Conservation (phyloP, 2,329 filamentous ascomycete species). For the Hymenoscyphus fraxineus region DNA sequence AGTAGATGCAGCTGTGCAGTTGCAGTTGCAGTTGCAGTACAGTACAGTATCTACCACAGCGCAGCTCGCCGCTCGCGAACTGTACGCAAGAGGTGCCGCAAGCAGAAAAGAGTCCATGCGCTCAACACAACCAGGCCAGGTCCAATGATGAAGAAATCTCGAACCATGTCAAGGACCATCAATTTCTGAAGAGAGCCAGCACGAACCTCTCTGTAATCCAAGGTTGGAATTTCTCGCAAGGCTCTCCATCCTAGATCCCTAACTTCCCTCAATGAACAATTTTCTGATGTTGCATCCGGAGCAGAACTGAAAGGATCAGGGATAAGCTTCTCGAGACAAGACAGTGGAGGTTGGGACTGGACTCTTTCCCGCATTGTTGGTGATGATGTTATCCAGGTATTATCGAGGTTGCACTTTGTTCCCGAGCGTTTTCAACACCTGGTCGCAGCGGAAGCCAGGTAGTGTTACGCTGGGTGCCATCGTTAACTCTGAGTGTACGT, state of each 20-base stretch:
- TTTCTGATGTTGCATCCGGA: background rate
- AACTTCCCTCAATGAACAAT: background rate
- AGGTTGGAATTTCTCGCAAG: background rate
- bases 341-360: background rate
- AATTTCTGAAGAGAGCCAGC: no score
- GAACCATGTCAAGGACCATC: no score
- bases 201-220: background rate
- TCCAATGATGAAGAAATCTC: no score
- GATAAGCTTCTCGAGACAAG: no score
- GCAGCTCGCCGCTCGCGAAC: conserved; percentile 1
- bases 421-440: background rate
- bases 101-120: background rate
- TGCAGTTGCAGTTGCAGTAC: background rate
- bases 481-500: background rate
- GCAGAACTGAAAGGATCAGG: no score
- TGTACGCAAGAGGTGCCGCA: conserved; percentile 3
- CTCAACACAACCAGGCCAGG: background rate
- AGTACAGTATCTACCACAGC: background rate
- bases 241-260: background rate
- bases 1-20: background rate
- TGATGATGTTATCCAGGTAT: no score
- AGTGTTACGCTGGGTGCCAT: background rate
- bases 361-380: background rate
- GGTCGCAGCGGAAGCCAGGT: background rate
- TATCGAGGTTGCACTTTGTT: background rate